Conservation (phyloP, 2,329 filamentous ascomycete species). For the Pyricularia pennisetigena region DNA sequence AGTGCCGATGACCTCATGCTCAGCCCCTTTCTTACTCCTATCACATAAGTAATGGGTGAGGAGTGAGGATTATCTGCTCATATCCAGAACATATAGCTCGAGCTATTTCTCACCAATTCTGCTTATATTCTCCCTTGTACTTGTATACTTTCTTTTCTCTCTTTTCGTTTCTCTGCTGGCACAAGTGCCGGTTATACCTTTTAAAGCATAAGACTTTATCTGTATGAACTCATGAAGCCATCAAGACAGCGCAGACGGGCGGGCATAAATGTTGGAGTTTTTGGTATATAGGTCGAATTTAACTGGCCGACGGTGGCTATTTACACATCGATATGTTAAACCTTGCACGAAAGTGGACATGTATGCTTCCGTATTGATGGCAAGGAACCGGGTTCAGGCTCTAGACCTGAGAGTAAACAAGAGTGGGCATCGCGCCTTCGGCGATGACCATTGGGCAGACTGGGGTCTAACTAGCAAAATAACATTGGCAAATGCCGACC, state of each 20-base stretch:
- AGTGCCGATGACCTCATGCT: conserved; percentile 84
- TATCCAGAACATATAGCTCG: neutral
- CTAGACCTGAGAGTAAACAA: neutral
- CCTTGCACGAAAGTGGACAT: neutral
- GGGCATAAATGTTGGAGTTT: conserved; percentile 3
- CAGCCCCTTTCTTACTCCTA: conserved; percentile 71
- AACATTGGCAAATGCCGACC: neutral
- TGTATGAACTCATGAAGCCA: conserved; percentile 4
- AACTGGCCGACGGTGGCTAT: neutral
- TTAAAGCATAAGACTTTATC: neutral
- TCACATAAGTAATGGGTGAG: conserved; percentile 27
- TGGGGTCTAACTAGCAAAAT: neutral
- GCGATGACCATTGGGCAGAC: too few species aligned
- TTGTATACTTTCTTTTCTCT: neutral
- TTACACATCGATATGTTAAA: neutral
- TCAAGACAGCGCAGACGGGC: neutral
- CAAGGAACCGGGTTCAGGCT: neutral
- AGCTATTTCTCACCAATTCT: neutral
- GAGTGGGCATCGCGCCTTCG: too few species aligned
- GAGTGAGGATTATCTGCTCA: neutral
- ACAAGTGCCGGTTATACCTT: neutral
- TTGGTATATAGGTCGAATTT: neutral
- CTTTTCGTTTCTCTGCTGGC: neutral
- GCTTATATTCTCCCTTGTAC: neutral
- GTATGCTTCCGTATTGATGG: neutral